Evolutionary conservation across 2,329 filamentous ascomycete species (phyloP).

Genomic region (Fusarium incarnatum): DNA sequence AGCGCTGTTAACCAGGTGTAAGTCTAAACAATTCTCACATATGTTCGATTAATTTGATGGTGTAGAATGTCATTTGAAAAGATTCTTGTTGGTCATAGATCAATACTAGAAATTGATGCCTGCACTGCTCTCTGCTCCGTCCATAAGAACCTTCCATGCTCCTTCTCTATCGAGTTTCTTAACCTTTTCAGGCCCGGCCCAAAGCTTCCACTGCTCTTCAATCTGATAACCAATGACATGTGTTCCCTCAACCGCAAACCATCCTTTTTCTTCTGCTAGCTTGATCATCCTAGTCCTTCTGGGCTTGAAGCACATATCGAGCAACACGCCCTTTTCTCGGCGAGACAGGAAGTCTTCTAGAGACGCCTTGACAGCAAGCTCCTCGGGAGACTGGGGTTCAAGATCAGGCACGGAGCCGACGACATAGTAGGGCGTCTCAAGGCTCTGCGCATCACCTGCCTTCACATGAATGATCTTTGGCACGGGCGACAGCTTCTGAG

Average conservation of each 20-base stretch:
- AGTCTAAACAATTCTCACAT: neutral
- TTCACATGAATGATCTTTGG: slow-evolving; percentile 4
- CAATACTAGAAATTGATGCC: neutral
- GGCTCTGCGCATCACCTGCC: neutral
- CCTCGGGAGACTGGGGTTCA: neutral
- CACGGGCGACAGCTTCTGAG: neutral
- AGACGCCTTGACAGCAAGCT: neutral
- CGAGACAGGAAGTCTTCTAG: neutral
- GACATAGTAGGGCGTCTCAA: slow-evolving; percentile 13
- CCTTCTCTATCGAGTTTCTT: slow-evolving; percentile 4
- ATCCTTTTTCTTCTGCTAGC: slow-evolving; percentile 2
- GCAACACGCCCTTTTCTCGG: neutral
- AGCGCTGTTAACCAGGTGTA: no score
- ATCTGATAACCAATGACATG: slow-evolving; percentile 17
- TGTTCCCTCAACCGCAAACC: slow-evolving; percentile 7
- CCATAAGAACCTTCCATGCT: slow-evolving; percentile 12
- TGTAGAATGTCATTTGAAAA: neutral
- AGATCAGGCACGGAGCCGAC: neutral
- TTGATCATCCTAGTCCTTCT: slow-evolving; percentile 17
- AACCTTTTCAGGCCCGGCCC: neutral
- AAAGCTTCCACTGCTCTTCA: slow-evolving; percentile 15
- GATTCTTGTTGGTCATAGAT: accelerated
- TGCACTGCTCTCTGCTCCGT: slow-evolving; percentile 2
- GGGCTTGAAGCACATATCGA: slow-evolving; percentile 24
- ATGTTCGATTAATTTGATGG: neutral